Evolutionary conservation across 2,329 filamentous ascomycete species (phyloP), one percentile per base, ranked within the genome.

Genomic region (Thielaviopsis musarum): DNA sequence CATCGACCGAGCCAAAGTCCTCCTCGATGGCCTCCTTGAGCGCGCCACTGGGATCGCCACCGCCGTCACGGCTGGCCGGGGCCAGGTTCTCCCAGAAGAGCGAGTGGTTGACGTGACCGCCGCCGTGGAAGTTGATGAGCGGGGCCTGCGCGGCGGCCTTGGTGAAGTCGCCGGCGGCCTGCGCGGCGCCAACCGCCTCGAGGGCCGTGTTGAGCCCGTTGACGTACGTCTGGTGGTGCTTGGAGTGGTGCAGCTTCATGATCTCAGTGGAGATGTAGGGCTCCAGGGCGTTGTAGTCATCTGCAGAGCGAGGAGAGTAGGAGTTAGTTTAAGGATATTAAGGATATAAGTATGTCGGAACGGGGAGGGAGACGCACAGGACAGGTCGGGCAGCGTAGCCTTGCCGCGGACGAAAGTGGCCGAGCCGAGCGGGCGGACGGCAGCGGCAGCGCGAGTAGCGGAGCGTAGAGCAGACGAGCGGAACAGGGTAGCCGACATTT

Each of bases 241-340:
- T 91, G 75, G 81, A 84, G 81, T 95, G 87, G 79, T 95, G 91
- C 53, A 95, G 82, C 76, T 95, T 88, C 91, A 95, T 95, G 77
- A 95, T 95, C 75, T 93, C 83, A 71, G 87, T 86, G 55, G 86
- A 91, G 75, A 95, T 83, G 68, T 77, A 69, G 56, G 82, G 82
- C 76, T 98, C 93, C 67, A 98, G 89, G 57, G 91, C 93, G 70
- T 86, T 88, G 73, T 96, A 98, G 79, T 96, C 93, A 71, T 97
- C 91, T 95, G 65, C 2, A 22, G 2, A 17, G 26, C 17, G 41
- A 5, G n/a, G 28, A 53, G 54, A 55, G 54, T 22, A 54, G 45
- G 21, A 3, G 17, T 12, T n/a, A 6, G 41, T 22, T 15, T 3
- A 9, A 13, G 5, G n/a, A 17, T 26, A 45, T 24, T 6, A 30